These are phyloP conservation scores for Microsporum canis DNA, from an alignment of 2,329 filamentous ascomycete genomes.

Conservation along the genomic window DNA sequence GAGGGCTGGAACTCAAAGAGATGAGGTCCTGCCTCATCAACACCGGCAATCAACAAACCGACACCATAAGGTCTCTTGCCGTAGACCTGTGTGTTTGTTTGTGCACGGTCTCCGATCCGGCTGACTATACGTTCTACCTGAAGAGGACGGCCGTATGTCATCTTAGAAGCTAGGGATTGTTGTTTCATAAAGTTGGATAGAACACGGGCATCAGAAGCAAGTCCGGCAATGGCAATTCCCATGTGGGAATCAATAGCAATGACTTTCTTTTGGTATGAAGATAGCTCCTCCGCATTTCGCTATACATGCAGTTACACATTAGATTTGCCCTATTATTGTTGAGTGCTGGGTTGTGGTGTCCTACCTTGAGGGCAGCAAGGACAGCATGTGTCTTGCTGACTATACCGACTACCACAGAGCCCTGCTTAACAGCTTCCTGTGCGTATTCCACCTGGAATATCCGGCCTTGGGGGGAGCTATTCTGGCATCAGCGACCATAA, in stretches of 20 bases:
- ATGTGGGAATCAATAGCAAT: constrained; percentile 94
- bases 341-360: constrained; percentile 6
- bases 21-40: constrained; percentile 88
- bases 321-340: not conserved
- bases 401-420: constrained; percentile 92
- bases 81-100: constrained; percentile 96
- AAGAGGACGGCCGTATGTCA: constrained; percentile 91
- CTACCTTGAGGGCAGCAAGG: constrained; percentile 89
- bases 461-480: constrained; percentile 91
- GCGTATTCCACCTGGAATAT: constrained; percentile 99
- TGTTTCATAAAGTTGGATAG: constrained; percentile 99
- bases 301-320: constrained; percentile 28
- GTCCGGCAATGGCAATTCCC: constrained; percentile 87
- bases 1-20: constrained; percentile 97
- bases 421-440: constrained; percentile 96
- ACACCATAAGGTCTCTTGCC: constrained; percentile 94
- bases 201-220: constrained; percentile 94
- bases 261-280: constrained; percentile 99
- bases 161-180: constrained; percentile 87
- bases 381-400: constrained; percentile 97
- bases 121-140: constrained; percentile 78
- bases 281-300: constrained; percentile 98
- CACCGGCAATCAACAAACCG: constrained; percentile 79
- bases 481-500: constrained; percentile 1
- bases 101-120: constrained; percentile 90